Base-by-base conservation (phyloP, 768 basidiomycete species). In the Mycena maculata region DNA sequence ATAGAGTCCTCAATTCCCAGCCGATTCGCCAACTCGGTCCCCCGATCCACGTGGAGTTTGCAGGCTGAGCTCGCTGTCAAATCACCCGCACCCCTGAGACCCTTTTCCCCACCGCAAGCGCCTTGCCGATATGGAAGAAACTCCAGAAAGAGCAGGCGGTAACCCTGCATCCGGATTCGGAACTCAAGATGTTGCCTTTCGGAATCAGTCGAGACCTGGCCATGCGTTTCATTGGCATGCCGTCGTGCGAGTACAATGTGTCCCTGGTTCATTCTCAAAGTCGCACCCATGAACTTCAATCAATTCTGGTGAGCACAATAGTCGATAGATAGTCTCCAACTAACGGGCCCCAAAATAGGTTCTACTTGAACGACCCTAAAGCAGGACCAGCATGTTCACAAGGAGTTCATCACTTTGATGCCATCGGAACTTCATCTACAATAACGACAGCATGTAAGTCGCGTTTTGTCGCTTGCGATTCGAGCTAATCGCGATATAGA, bases 81-180 rank as follows among this genome's bases (percentile, higher is more conserved):
- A 69, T 76, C 27, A 15, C 23, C 3, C 28, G 57, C 25, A 58
- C 71, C 20, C 53, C 60, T 36, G 58, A 75, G 15, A 28, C 44
- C 9, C 62, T 72, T 23, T 41, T 74, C 45, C 23, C 57, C 13
- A 42, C 71, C 20, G 79, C 77, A 2, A 67, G 52, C 31, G 52
- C 45, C n/a, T 74, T 84, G 48, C 82, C 83, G 16, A 76, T 82
- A 22, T 81, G 80, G 80, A 72, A 68, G 8, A 75, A 72, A 18
- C 28, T 70, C 13, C 67, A 61, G 28, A 18, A 62, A 44, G 69
- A 62, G 23, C 59, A 39, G 41, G 13, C 12, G 16, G 47, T 47
- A 1, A 41, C 39, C 13, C 60, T 71, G 42, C 69, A 59, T 23
- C 25, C 70, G 9, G 74, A 74, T 23, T 41, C 63, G 4, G 50